Evolutionary conservation across 2,329 filamentous ascomycete genomes (phyloP).

Genomic region (Fusarium xylarioides): DNA sequence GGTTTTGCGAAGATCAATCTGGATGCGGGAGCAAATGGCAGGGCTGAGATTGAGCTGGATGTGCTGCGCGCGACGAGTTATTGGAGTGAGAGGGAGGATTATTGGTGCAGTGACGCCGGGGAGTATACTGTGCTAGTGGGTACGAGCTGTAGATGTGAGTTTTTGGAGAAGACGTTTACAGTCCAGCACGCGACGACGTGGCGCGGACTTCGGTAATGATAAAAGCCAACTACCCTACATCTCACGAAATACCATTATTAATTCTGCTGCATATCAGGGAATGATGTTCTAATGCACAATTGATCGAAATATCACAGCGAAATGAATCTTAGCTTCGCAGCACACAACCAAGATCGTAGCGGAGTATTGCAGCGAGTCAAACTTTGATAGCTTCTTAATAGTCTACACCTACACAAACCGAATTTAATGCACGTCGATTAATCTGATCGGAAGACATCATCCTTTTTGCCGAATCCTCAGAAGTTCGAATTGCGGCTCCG

Average conservation of each 20-base stretch:
- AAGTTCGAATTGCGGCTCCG: neutral
- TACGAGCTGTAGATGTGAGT: neutral
- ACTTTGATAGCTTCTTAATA: accelerated
- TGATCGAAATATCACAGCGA: no score
- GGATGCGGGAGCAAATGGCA: accelerated
- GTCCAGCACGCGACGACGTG: neutral
- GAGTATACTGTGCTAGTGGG: neutral
- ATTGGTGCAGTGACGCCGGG: neutral
- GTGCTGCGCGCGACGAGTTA: neutral
- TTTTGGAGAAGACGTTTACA: neutral
- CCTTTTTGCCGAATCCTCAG: neutral
- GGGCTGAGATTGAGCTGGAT: neutral
- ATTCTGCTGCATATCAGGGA: neutral
- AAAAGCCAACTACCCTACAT: neutral
- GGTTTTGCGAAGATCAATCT: neutral
- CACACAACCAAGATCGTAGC: no score
- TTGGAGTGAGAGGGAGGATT: neutral
- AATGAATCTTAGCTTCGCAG: no score
- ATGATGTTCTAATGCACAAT: no score
- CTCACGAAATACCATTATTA: neutral
- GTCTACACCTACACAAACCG: accelerated
- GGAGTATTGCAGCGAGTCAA: neutral
- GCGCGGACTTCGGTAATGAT: neutral
- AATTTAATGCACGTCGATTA: no score
- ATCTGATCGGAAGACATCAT: neutral